Evolutionary conservation across 1,139 yeast genomes (phyloP).

Genomic region (Yarrowia galli): DNA sequence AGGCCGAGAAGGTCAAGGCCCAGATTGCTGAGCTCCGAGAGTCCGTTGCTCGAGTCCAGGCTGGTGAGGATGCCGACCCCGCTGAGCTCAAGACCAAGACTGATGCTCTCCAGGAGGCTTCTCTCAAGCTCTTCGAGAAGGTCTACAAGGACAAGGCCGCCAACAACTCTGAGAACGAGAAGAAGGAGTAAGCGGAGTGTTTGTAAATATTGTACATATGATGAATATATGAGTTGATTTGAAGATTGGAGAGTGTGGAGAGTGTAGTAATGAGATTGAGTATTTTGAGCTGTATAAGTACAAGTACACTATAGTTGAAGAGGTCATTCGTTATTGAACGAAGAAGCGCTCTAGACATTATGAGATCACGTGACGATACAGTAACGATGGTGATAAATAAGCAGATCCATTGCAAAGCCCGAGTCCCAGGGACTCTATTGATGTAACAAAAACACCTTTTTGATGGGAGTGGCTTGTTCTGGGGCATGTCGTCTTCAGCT

Average conservation of each 20-base stretch:
- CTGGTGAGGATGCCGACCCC: conserved; percentile 85
- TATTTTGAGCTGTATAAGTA: too few species aligned
- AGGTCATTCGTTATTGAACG: too few species aligned
- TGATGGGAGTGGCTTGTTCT: too few species aligned
- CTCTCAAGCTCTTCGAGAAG: conserved; percentile 93
- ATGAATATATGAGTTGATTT: conserved; percentile 38
- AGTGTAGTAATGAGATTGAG: too few species aligned
- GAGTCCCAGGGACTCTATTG: too few species aligned
- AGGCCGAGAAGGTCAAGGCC: conserved; percentile 84
- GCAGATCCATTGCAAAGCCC: too few species aligned
- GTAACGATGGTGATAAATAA: too few species aligned
- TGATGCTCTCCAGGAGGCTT: conserved; percentile 91
- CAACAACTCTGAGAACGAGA: conserved; percentile 44
- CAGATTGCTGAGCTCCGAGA: conserved; percentile 84
- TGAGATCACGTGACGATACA: too few species aligned
- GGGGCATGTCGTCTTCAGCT: too few species aligned
- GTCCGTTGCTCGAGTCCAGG: conserved; percentile 89
- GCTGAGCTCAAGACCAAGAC: conserved; percentile 89
- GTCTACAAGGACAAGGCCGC: conserved; percentile 65
- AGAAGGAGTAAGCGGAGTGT: conserved; percentile 43
- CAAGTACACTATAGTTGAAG: too few species aligned
- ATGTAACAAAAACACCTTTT: too few species aligned
- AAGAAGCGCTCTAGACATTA: too few species aligned
- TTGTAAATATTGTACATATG: conserved; percentile 38
- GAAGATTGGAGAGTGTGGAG: neutral